These are phyloP conservation scores for Aeschynomene evenia DNA, from an alignment of 306 rosid species.

Conservation along the genomic window DNA sequence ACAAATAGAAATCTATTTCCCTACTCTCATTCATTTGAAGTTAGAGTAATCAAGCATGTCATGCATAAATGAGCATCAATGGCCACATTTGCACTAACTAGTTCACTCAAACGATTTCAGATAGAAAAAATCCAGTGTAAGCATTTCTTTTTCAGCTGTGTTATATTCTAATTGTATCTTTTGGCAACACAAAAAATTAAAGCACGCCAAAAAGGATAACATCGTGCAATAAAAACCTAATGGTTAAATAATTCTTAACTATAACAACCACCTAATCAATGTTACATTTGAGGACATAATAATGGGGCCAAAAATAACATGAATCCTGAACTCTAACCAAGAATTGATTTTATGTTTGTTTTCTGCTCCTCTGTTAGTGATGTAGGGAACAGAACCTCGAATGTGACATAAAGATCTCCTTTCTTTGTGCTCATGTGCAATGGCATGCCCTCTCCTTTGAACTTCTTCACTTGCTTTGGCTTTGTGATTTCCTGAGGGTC, in stretches of 20 bases:
- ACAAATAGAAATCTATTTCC: not conserved
- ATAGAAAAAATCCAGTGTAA: not conserved
- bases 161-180: not conserved
- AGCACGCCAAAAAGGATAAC: constrained; percentile 11
- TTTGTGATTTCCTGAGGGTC: constrained; percentile 75
- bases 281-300: constrained; percentile 22
- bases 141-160: not conserved
- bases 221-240: constrained; percentile 14
- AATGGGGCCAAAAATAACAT: not conserved
- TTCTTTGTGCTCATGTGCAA: constrained; percentile 81
- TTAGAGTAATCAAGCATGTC: not conserved
- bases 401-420: constrained; percentile 80
- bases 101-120: not conserved
- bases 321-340: constrained; percentile 56
- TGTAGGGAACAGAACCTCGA: constrained; percentile 86
- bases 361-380: constrained; percentile 82
- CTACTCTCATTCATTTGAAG: not conserved
- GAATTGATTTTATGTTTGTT: constrained; percentile 62
- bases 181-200: not conserved
- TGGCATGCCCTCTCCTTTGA: constrained; percentile 98
- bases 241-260: constrained; percentile 10
- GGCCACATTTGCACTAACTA: not conserved
- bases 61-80: not conserved
- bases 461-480: constrained; percentile 89
- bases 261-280: constrained; percentile 32